Percentiles rank a stretch among this genome's conserved stretches.
Conservation (phyloP, 768 basidiomycete species). For the Podaxis rugospora region DNA sequence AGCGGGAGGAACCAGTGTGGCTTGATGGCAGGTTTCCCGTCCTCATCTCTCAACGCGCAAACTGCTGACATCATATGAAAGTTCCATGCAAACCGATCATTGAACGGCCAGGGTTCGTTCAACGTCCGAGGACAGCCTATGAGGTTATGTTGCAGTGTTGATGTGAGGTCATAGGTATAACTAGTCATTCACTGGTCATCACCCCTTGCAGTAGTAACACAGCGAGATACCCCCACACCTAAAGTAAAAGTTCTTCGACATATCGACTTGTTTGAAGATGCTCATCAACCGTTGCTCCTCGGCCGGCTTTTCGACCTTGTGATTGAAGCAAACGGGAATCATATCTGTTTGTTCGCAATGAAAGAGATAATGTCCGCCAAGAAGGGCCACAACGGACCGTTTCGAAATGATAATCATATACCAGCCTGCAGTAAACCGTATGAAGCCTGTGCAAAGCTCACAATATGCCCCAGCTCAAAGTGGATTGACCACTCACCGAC, state of each 20-base stretch:
- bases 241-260: constrained; percentile 99
- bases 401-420: constrained; percentile 91
- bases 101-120: constrained; percentile 60
- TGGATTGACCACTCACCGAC: constrained; percentile 46
- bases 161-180: constrained; percentile 95
- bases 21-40: constrained; percentile 35
- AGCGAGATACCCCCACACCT: constrained; percentile 43
- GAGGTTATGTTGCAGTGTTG: constrained; percentile 91
- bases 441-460: constrained; percentile 59
- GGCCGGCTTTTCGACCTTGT: constrained; percentile 80
- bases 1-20: constrained; percentile 88
- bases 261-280: constrained; percentile 93
- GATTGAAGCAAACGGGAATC: constrained; percentile 69
- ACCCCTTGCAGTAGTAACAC: neutral
- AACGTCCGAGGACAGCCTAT: constrained; percentile 47
- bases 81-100: constrained; percentile 94
- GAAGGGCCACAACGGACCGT: constrained; percentile 85
- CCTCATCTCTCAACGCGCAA: constrained; percentile 36
- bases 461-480: neutral
- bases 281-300: constrained; percentile 88
- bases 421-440: constrained; percentile 93
- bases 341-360: constrained; percentile 93
- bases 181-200: constrained; percentile 32
- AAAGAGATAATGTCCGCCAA: constrained; percentile 95
- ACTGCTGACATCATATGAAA: constrained; percentile 76